Conservation (phyloP, 352 stramenopile genomes). For the Peronospora tabacina region DNA sequence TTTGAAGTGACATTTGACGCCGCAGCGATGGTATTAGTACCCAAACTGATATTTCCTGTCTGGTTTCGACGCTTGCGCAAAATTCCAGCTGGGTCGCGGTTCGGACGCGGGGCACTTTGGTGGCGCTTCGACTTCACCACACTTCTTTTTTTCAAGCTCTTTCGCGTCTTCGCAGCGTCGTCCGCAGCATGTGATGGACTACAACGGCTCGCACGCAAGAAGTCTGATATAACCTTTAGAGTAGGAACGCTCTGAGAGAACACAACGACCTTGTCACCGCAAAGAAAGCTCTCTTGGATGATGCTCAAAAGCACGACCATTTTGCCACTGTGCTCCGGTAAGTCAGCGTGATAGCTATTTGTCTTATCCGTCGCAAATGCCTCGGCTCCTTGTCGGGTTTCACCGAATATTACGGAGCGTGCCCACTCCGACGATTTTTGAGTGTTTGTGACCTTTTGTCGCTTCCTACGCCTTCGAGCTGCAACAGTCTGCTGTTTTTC, state of each 20-base stretch:
- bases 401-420: constrained; percentile 34
- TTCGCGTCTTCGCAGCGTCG: constrained; percentile 19
- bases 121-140: constrained; percentile 29
- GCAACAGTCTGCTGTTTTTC: constrained; percentile 45
- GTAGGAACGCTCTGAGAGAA: constrained; percentile 86
- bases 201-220: constrained; percentile 50
- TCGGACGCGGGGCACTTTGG: constrained; percentile 25
- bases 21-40: neutral
- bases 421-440: constrained; percentile 68
- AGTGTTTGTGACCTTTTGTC: constrained; percentile 50
- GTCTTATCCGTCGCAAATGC: neutral
- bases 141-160: constrained; percentile 10
- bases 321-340: constrained; percentile 71
- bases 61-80: constrained; percentile 38
- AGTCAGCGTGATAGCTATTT: constrained; percentile 35
- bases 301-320: constrained; percentile 73
- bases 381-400: neutral
- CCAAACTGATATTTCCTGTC: constrained; percentile 2
- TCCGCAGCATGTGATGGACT: constrained; percentile 31
- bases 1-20: constrained; percentile 12
- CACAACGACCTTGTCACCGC: constrained; percentile 80
- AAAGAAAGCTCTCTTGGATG: constrained; percentile 59
- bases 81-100: constrained; percentile 53
- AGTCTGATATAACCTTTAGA: constrained; percentile 69
- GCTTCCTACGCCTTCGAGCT: constrained; percentile 43